A percentile compares a stretch with the other conserved stretches of the same genome.
Evolutionary conservation across 306 rosid species (phyloP).

Genomic region (Sindora glabra): DNA sequence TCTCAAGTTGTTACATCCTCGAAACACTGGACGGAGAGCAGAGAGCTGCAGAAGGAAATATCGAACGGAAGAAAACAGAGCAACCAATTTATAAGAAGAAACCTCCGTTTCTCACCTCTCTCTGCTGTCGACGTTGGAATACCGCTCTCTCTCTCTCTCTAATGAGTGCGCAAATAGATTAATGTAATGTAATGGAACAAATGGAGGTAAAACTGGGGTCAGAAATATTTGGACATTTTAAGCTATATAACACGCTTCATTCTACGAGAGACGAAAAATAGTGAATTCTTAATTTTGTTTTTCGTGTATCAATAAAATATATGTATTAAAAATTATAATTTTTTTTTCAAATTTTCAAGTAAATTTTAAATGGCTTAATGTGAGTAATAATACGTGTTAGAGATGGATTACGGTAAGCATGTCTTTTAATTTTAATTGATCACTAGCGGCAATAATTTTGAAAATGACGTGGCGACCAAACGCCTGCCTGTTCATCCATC

Average conservation of each 20-base stretch:
- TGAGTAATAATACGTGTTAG: too few relatives aligned
- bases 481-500: neutral
- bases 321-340: neutral
- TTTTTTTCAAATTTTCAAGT: too few relatives aligned
- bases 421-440: neutral
- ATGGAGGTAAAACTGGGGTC: too few relatives aligned
- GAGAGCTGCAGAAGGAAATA: neutral
- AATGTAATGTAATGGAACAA: too few relatives aligned
- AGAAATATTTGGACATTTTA: too few relatives aligned
- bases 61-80: neutral
- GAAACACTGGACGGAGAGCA: neutral
- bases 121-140: conserved; percentile 63
- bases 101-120: neutral
- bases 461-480: conserved; percentile 5
- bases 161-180: too few relatives aligned
- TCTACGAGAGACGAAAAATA: too few relatives aligned
- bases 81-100: neutral
- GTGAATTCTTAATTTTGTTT: too few relatives aligned
- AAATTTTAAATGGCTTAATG: too few relatives aligned
- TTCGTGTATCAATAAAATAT: neutral
- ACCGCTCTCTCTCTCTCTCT: conserved; percentile 28
- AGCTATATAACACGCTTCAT: too few relatives aligned
- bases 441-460: neutral
- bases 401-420: too few relatives aligned
- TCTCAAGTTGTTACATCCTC: conserved; percentile 30